phyloP scores from a whole-genome alignment of 164 flowering plant genomes.

The Vitis riparia region DNA sequence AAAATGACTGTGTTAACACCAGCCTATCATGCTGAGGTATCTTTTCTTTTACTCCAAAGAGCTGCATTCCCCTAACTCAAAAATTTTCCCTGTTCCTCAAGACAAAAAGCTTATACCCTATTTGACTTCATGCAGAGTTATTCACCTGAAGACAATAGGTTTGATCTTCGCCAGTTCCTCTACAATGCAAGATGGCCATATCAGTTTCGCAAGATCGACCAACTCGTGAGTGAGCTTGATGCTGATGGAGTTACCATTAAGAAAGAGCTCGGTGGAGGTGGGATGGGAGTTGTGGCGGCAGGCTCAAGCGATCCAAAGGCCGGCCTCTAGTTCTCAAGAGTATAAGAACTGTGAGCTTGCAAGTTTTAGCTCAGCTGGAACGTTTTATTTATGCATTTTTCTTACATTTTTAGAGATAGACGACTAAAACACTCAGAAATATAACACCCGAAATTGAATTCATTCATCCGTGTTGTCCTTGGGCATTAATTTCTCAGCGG shows the following conservation, averaged over 20 bases:
- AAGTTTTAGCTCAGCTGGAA: too few relatives aligned
- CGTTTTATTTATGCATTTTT: too few relatives aligned
- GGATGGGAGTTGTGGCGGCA: constrained; percentile 82
- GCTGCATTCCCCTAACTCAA: background rate
- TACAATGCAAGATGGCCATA: constrained; percentile 94
- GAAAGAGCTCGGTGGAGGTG: constrained; percentile 38
- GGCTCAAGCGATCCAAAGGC: constrained; percentile 78
- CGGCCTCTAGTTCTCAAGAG: constrained; percentile 36
- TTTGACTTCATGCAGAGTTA: constrained; percentile 67
- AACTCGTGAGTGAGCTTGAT: constrained; percentile 55
- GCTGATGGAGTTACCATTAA: constrained; percentile 38
- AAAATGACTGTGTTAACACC: constrained; percentile 96
- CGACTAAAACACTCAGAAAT: too few relatives aligned
- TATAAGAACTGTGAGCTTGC: too few relatives aligned
- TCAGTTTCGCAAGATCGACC: constrained; percentile 91
- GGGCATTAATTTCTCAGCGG: too few relatives aligned
- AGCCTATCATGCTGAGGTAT: constrained; percentile 96
- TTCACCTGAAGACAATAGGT: constrained; percentile 95
- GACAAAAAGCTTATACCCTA: background rate
- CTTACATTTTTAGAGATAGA: too few relatives aligned
- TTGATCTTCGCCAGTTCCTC: constrained; percentile 90
- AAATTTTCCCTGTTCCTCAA: background rate
- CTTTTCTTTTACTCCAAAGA: background rate
- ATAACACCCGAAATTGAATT: too few relatives aligned
- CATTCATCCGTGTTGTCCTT: too few relatives aligned